Percentiles rank a stretch among this genome's conserved stretches.
These are phyloP conservation scores for Bryopsis sp. DNA, from an alignment of 139 green algal genomes.

Conservation along the genomic window DNA sequence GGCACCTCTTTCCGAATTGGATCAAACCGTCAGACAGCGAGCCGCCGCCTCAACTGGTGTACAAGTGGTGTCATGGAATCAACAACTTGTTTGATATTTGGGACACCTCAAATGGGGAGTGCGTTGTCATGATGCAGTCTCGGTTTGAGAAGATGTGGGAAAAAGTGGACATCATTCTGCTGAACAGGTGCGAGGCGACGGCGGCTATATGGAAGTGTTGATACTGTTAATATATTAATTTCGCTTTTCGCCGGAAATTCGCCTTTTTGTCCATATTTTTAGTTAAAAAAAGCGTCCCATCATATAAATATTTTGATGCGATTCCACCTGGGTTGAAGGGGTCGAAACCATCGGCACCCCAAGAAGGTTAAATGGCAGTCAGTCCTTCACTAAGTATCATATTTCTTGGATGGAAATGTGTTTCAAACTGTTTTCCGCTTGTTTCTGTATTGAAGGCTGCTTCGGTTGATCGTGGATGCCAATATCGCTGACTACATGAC, in stretches of 20 bases:
- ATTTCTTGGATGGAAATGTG: too few relatives aligned
- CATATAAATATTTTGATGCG: too few relatives aligned
- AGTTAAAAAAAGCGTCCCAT: too few relatives aligned
- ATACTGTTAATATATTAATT: too few relatives aligned
- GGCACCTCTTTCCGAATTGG: constrained; percentile 98
- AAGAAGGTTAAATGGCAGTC: too few relatives aligned
- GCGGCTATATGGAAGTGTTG: too few relatives aligned
- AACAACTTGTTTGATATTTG: constrained; percentile 93
- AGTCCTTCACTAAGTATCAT: too few relatives aligned
- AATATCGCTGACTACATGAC: constrained; percentile 99
- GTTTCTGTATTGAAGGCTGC: constrained; percentile 45
- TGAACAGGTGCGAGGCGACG: constrained; percentile 82
- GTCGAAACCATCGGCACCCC: too few relatives aligned
- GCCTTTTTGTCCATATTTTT: too few relatives aligned
- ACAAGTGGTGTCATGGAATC: constrained; percentile 97
- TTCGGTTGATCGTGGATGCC: constrained; percentile 95
- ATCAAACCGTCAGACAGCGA: constrained; percentile 95
- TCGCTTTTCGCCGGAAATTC: too few relatives aligned
- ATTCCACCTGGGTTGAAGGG: too few relatives aligned
- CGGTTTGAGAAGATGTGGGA: constrained; percentile 97
- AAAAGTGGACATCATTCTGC: constrained; percentile 96
- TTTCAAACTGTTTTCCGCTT: not conserved
- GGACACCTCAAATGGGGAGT: constrained; percentile 93
- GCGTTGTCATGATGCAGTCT: constrained; percentile 96
- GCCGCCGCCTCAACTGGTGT: constrained; percentile 95